Conservation (phyloP, 139 green algal genomes). For the Pleodorina starrii region DNA sequence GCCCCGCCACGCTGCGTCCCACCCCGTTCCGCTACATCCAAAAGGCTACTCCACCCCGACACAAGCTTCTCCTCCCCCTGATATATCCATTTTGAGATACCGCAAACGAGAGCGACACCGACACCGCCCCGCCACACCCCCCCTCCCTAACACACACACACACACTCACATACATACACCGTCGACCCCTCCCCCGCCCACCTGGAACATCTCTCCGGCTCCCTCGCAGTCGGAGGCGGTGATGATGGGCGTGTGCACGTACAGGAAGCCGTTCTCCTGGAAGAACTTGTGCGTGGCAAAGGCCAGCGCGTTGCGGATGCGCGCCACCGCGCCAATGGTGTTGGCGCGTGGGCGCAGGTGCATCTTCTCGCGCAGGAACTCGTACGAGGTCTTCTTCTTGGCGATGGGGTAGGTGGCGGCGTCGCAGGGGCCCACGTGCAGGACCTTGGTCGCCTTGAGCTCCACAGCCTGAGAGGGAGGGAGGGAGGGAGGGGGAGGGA, state of each 20-base stretch:
- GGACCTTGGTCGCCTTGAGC: slow-evolving; percentile 87
- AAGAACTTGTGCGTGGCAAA: slow-evolving; percentile 91
- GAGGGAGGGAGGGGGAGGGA: no score
- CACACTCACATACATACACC: no score
- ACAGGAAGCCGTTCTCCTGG: slow-evolving; percentile 92
- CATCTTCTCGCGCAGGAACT: slow-evolving; percentile 95
- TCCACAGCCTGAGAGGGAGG: slow-evolving; percentile 90
- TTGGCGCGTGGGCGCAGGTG: slow-evolving; percentile 97
- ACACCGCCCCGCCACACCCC: no score
- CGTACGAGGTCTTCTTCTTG: slow-evolving; percentile 93
- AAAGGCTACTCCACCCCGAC: no score
- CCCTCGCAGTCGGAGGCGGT: slow-evolving; percentile 97
- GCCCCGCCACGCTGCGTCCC: no score
- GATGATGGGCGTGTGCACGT: slow-evolving; percentile 98
- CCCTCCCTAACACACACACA: no score
- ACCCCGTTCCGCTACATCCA: no score
- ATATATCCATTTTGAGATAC: no score
- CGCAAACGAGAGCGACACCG: no score
- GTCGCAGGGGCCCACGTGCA: slow-evolving; percentile 90
- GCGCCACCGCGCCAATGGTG: slow-evolving; percentile 94
- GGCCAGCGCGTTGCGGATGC: slow-evolving; percentile 96
- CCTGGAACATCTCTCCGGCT: slow-evolving; percentile 99
- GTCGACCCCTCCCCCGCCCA: no score
- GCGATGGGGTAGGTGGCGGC: slow-evolving; percentile 93
- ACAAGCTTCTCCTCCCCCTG: no score